Conservation (phyloP, 73 alveolate species). For the Paramecium biaurelia region DNA sequence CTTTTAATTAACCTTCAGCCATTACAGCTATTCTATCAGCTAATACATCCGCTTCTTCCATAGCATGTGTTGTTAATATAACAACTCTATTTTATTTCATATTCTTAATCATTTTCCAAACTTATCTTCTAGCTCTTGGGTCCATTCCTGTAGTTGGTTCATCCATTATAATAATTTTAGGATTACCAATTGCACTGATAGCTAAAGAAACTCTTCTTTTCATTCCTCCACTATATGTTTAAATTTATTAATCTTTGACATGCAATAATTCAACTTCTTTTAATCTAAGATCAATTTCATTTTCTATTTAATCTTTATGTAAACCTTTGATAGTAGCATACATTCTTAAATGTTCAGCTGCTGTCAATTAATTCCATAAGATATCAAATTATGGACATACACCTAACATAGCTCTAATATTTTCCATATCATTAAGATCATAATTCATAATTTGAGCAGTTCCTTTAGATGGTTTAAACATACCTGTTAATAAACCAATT, state of each 20-base stretch:
- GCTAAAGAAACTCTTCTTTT: constrained; percentile 95
- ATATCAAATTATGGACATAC: constrained; percentile 88
- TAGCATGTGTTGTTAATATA: constrained; percentile 96
- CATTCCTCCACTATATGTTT: constrained; percentile 96
- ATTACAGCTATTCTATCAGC: constrained; percentile 96
- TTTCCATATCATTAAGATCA: constrained; percentile 76
- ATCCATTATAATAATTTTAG: constrained; percentile 84
- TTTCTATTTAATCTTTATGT: constrained; percentile 64
- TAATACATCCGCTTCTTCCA: constrained; percentile 98
- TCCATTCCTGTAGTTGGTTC: constrained; percentile 96
- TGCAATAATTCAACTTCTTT: constrained; percentile 68
- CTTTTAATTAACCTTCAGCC: constrained; percentile 90
- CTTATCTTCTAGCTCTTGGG: constrained; percentile 84
- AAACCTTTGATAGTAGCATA: constrained; percentile 77
- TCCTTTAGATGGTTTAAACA: constrained; percentile 73
- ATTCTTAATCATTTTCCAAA: constrained; percentile 81
- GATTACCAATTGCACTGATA: constrained; percentile 81
- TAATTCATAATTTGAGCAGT: constrained; percentile 75
- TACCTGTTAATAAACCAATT: constrained; percentile 81
- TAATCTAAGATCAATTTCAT: constrained; percentile 67
- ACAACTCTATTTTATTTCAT: constrained; percentile 84
- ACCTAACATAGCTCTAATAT: constrained; percentile 80
- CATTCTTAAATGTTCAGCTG: constrained; percentile 83
- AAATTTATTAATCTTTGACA: constrained; percentile 68
- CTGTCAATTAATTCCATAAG: constrained; percentile 86